Base-by-base conservation (phyloP, 164 flowering plant species). In the Aristolochia californica region DNA sequence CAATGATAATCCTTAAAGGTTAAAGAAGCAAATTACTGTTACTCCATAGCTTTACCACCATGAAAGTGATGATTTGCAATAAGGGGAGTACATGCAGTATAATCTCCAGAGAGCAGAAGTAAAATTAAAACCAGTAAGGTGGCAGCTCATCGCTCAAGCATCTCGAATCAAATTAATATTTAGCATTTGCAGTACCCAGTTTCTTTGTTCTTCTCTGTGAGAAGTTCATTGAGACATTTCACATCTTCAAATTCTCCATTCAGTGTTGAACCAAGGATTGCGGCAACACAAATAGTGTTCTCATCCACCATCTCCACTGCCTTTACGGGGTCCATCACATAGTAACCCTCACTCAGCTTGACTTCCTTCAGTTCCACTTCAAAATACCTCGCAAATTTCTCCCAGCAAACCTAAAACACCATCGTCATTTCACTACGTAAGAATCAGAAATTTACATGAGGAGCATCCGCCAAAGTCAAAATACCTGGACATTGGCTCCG, bases 331-430 rank as follows among this genome's bases (percentile, higher is more conserved):
- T 83, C 83, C 84, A 85, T 85, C 54, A 80, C 81, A 50, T 85
- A 85, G 61, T 72, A 83, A 0, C 83, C 86, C 49, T 80, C 87
- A 22, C 57, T 72, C 52, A 83, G 72, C 58, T 82, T 82, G 62
- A 84, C 91, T 66, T 80, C 87, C 74, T 82, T 84, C 58, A 84
- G 64, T 63, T 84, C 85, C 13, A 84, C 91, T 68, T 84, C 91
- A 50, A 84, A 84, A 65, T 84, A 84, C 63, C 87, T 77, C 11
- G 85, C 87, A 51, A 84, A 82, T 59, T 84, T 84, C 72, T 84
- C 91, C 87, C 91, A 84, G 61, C 91, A 72, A 28, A 72, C 76
- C 75, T 72, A 58, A 13, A 58, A n/a, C 65, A 50, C 51, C 15
- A 22, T 34, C 62, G 5, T 30, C 26, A 48, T 23, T 17, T 47